Base-by-base conservation (phyloP, 345 rosid genomes). In the Eutrema japonicum region DNA sequence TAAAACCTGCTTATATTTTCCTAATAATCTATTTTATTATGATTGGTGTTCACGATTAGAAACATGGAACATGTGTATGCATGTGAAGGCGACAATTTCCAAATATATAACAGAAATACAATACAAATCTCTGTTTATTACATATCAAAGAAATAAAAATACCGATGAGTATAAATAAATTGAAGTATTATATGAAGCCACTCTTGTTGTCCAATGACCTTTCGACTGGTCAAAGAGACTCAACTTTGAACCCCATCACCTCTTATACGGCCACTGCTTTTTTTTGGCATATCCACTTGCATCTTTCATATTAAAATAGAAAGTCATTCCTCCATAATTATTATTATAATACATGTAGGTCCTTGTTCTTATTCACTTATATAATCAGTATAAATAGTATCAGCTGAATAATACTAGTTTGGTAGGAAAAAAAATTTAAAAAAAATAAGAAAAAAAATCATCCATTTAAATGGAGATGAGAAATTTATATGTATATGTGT, bases 41-140 rank as follows among this genome's bases (percentile, higher is more conserved):
- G 42, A 60, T 75, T 68, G 78, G 78, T 60, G 64, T 14, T 68
- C 78, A 68, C 78, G 78, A 75, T 60, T 68, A 51, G 42, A 75
- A 75, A 75, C 78, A 53, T 60, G 74, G 55, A 69, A 68, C 78
- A 75, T 75, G 69, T 61, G 73, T 68, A 53, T 68, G 64, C 79
- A 75, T 75, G 74, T 75, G 79, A 62, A 68, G 64, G 74, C 45
- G 64, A 61, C 70, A 75, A 68, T 18, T 68, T 61, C 41, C 8
- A 33, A 10, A 33, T 35, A 33, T 5, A 61, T 45, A 60, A 75
- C 55, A 68, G 5, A 75, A 16, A 54, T 37, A 68, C 4, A 75
- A 62, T 51, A 61, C 33, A 75, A 68, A 75, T 53, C 3, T 52
- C 42, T 45, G 12, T 5, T 49, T 36, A 2, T 59, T 41, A 59